These are phyloP conservation scores for Heterobasidion irregulare DNA, from an alignment of 1,284 basidiomycete species.

Conservation along the genomic window DNA sequence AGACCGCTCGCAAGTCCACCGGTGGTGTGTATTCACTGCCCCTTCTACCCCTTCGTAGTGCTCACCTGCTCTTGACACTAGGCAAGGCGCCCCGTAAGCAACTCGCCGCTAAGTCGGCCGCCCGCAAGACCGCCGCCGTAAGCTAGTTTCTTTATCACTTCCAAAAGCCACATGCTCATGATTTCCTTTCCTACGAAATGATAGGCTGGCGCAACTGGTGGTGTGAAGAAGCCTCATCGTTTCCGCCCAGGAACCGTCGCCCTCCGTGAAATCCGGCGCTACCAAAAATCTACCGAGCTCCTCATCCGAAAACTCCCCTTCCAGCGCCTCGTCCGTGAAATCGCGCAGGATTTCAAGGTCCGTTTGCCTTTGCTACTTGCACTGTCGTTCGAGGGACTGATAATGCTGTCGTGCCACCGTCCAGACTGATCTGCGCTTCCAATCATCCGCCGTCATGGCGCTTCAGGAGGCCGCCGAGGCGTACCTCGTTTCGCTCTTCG, in stretches of 20 bases:
- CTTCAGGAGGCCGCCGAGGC: slow-evolving; percentile 55
- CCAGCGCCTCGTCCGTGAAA: slow-evolving; percentile 3
- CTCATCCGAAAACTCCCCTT: slow-evolving; percentile 5
- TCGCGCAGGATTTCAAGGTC: slow-evolving; percentile 2
- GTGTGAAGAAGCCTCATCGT: slow-evolving; percentile 4
- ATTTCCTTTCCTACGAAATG: background rate
- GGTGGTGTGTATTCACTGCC: slow-evolving; percentile 7
- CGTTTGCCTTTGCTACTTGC: background rate
- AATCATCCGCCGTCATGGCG: slow-evolving; percentile 54
- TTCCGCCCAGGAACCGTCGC: slow-evolving; percentile 5
- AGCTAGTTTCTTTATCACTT: no score
- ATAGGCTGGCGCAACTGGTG: background rate
- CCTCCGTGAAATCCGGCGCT: slow-evolving; percentile 5
- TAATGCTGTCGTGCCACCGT: background rate
- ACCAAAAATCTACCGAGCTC: slow-evolving; percentile 5
- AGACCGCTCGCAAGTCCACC: slow-evolving; percentile 17
- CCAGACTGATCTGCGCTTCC: slow-evolving; percentile 59
- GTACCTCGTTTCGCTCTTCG: slow-evolving; percentile 67
- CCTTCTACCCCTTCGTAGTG: background rate
- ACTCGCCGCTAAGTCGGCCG: slow-evolving; percentile 9
- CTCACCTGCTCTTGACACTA: background rate
- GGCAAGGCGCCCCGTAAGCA: slow-evolving; percentile 11
- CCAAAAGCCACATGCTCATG: background rate
- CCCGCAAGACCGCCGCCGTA: slow-evolving; percentile 6
- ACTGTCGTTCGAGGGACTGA: background rate